Evolutionary conservation across 163 green algal species (phyloP), one percentile per base, ranked within the genome.

Genomic region (Scenedesmus sp.): DNA sequence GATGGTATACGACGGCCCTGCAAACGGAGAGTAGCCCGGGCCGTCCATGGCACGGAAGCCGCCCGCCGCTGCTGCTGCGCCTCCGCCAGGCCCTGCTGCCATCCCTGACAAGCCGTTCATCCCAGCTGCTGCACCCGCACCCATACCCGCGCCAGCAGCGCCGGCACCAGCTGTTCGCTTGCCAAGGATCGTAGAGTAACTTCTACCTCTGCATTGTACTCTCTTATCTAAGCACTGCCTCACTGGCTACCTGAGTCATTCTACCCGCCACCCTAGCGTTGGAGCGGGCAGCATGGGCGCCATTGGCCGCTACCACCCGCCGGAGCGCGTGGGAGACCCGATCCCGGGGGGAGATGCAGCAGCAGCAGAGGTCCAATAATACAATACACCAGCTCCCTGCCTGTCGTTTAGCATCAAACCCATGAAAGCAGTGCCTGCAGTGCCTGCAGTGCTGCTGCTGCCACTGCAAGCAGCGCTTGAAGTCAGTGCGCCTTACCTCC

Each of bases 271-370:
- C n/a, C n/a, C n/a, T 12, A 81, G 81, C 3, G 65, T 88, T 5
- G 88, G 88, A 35, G 88, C 94, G 1, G 94, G 94, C 46, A 59
- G 68, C 1, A 85, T 95, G 0, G 94, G 92, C 59, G 94, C 94
- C 65, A 95, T 92, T 10, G 88, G 95, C 79, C 89, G 94, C 33
- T 96, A 94, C 89, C 94, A 96, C 26, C 94, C 94, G 22, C 87
- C 94, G 35, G 93, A 96, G 87, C 88, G 92, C 26, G 94, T 95
- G 30, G 93, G 94, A 26, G 94, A 95, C 56, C 90, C 94, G 16
- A 72, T 93, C 43, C 94, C 94, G 26, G 37, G 78, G n/a, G n/a
- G n/a, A n/a, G n/a, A n/a, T n/a, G n/a, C n/a, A n/a, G n/a, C n/a
- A n/a, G n/a, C n/a, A n/a, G n/a, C n/a, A n/a, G n/a, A n/a, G n/a